Evolutionary conservation across 2,329 filamentous ascomycete genomes (phyloP).

Genomic region (Neodidymelliopsis sp.): DNA sequence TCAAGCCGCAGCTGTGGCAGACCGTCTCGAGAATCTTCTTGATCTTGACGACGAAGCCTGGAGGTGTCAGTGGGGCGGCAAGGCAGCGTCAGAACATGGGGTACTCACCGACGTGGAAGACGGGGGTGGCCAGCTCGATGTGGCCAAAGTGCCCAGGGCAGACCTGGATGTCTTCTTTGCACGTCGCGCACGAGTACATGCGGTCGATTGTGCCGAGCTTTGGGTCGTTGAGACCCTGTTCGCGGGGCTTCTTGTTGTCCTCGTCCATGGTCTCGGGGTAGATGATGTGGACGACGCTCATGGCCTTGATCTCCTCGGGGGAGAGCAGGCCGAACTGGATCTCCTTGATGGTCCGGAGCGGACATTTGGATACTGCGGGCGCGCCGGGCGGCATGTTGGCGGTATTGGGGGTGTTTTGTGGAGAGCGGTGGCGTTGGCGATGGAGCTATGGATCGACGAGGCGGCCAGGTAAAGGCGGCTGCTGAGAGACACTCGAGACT

Average conservation of each 20-base stretch:
- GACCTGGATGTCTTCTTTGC: constrained; percentile 92
- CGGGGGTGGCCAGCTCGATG: constrained; percentile 95
- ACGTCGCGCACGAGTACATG: constrained; percentile 94
- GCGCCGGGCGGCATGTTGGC: constrained; percentile 81
- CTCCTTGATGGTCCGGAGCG: constrained; percentile 96
- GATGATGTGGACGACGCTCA: constrained; percentile 95
- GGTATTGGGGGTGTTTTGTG: constrained; percentile 20
- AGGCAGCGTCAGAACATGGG: constrained; percentile 27
- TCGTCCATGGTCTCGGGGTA: constrained; percentile 99
- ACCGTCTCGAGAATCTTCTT: constrained; percentile 99
- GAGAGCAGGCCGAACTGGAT: constrained; percentile 98
- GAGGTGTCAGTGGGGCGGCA: constrained; percentile 13
- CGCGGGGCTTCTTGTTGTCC: constrained; percentile 85
- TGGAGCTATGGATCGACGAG: constrained; percentile 28
- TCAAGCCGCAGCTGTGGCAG: constrained; percentile 98
- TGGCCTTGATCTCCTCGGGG: constrained; percentile 98
- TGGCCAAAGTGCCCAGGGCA: constrained; percentile 99
- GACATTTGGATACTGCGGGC: constrained; percentile 72
- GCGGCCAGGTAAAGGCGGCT: constrained; percentile 26
- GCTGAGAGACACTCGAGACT: constrained; percentile 41
- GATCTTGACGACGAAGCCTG: constrained; percentile 97
- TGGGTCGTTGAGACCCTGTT: constrained; percentile 92
- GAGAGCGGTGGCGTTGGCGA: constrained; percentile 13
- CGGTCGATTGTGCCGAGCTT: constrained; percentile 96
- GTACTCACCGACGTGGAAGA: constrained; percentile 79